phyloP scores from a whole-genome alignment of 495 filamentous ascomycete species.

The Podospora pseudoanserina region DNA sequence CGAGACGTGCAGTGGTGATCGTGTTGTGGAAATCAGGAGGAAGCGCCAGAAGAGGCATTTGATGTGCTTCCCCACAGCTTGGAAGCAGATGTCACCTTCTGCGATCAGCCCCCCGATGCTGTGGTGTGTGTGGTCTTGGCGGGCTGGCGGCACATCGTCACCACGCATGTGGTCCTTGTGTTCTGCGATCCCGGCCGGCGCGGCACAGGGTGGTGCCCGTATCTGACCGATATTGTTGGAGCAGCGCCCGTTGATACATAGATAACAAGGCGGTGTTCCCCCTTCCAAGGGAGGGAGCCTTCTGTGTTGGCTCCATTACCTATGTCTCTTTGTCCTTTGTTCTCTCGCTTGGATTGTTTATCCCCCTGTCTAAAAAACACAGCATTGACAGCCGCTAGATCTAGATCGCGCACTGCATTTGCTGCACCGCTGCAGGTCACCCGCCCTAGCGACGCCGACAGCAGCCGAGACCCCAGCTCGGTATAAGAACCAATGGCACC shows the following conservation, averaged over 20 bases:
- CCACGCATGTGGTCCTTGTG: background rate
- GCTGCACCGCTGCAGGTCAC: background rate
- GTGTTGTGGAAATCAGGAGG: background rate
- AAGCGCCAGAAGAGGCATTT: background rate
- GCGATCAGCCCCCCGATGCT: background rate
- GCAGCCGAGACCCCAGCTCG: background rate
- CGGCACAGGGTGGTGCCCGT: background rate
- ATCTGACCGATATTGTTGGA: no score
- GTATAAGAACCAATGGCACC: slow-evolving; percentile 15
- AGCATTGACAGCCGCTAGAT: background rate
- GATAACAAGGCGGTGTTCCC: background rate
- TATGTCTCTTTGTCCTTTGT: background rate
- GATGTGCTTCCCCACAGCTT: background rate
- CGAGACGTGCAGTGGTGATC: background rate
- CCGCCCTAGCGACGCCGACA: background rate
- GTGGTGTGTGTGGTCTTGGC: background rate
- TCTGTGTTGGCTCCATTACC: no score
- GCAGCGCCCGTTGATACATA: background rate
- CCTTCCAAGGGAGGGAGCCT: no score
- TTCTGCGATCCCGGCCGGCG: background rate
- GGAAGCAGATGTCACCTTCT: background rate
- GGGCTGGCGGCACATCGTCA: background rate
- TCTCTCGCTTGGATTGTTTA: background rate
- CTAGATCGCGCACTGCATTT: background rate
- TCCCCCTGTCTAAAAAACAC: background rate